Base-by-base conservation (phyloP, 2,329 filamentous ascomycete genomes). In the Apiospora arundinis region DNA sequence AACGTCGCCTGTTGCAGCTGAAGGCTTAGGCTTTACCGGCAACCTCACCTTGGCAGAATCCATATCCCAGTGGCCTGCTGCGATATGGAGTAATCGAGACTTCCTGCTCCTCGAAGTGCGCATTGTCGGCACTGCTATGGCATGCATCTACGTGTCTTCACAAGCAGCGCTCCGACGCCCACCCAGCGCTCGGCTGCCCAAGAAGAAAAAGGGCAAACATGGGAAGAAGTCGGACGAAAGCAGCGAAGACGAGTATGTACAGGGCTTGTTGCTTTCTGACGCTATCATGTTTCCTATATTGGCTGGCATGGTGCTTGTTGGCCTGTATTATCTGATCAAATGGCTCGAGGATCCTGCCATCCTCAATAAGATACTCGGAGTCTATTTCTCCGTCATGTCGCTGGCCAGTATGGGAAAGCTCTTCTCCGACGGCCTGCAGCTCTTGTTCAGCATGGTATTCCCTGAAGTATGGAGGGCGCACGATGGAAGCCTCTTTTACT, bases 241-340 rank as follows among this genome's bases (percentile, higher is more conserved):
- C 11, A 84, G 88, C 12, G 87, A 90, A 75, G 83, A 90, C 73
- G 78, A 87, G 70, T 85, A 88, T 40, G 83, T 85, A 21, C 88
- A 90, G 73, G 92, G 92, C 0, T 82, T 97, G 69, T 87, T 91
- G 11, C 91, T 93, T 1, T 91, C 89, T 0, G 95, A 98, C 81
- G 95, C 94, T 67, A 89, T 98, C 75, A 81, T 97, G 76, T 93
- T 98, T 74, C 96, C 95, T 1, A 76, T 98, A 44, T 85, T 95
- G 70, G 95, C 95, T 7, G 94, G 91, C 1, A 78, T 85, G 12
- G 90, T 92, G 1, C 88, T 98, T 11, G 87, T 91, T 56, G 90
- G 90, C 6, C 86, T 98, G 16, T 98, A 98, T 84, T 92, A 95
- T 76, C 85, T 97, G 72, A 94, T 98, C 79, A 94, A 97, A 80